Percentiles rank a stretch among this genome's conserved stretches.
phyloP scores from a whole-genome alignment of 352 stramenopile genomes.

The Phytopythium litorale region DNA sequence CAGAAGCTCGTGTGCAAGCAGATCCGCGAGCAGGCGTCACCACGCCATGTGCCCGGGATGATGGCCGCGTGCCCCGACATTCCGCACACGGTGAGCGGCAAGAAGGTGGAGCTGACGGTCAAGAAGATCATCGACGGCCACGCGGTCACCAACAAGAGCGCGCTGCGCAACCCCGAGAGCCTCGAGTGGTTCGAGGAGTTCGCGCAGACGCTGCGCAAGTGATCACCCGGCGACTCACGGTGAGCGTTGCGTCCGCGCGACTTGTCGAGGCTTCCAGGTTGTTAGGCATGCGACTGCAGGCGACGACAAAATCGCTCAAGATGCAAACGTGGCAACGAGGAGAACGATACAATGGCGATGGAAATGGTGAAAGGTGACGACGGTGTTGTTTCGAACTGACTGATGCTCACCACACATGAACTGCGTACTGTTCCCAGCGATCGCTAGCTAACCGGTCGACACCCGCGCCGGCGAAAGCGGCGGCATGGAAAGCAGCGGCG shows the following conservation, averaged over 20 bases:
- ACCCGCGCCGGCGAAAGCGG: neutral
- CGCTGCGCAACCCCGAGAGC: slow-evolving; percentile 64
- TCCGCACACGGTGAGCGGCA: slow-evolving; percentile 74
- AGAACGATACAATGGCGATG: too few relatives aligned
- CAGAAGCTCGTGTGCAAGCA: slow-evolving; percentile 45
- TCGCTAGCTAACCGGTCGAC: neutral
- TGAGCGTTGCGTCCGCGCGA: neutral
- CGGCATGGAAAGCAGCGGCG: slow-evolving; percentile 17
- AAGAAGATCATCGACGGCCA: slow-evolving; percentile 75
- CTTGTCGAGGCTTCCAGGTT: neutral
- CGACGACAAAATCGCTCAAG: too few relatives aligned
- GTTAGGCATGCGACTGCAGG: too few relatives aligned
- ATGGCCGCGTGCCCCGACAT: slow-evolving; percentile 69
- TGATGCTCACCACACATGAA: too few relatives aligned
- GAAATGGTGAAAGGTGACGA: too few relatives aligned
- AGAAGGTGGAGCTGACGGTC: slow-evolving; percentile 79
- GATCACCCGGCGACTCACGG: neutral
- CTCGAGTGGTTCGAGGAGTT: slow-evolving; percentile 56
- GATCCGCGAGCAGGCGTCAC: slow-evolving; percentile 62
- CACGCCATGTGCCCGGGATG: slow-evolving; percentile 58
- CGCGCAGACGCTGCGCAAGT: slow-evolving; percentile 20
- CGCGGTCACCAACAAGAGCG: slow-evolving; percentile 52
- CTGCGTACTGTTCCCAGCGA: neutral
- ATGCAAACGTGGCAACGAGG: too few relatives aligned
- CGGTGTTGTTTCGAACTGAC: too few relatives aligned